Base-by-base conservation (phyloP, 2,329 filamentous ascomycete species). In the Tolypocladium inflatum region DNA sequence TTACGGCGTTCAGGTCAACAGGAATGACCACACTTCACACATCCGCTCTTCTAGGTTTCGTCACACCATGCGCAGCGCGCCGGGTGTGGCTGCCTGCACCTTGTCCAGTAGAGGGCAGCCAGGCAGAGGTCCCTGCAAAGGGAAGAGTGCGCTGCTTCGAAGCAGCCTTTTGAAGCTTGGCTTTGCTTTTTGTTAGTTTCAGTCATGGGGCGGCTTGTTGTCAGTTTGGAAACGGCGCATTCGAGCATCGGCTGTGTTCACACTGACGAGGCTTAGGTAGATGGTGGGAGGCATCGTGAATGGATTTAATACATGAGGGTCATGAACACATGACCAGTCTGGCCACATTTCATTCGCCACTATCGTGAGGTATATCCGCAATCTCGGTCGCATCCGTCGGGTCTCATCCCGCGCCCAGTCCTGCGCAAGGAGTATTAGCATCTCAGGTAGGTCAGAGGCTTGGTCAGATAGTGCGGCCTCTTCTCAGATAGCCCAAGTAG, bases 1-100 rank as follows among this genome's bases (percentile, higher is more conserved):
- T 65, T 60, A 63, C 58, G 73, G 73, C 69, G 73, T 75, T 71
- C 59, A 59, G 64, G 65, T 62, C 63, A 55, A 64, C 63, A 60
- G 60, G 55, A 48, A 58, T 53, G 17, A 39, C 54, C 30, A 51
- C 54, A 33, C 38, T 48, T 33, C 26, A 33, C 42, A 23, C 33
- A 48, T 17, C 15, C 42, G 30, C 43, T 23, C 21, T 35, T 51
- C 5, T 23, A 26, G 17, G 35, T 26, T 39, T 26, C 43, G 17
- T 41, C 43, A 35, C 30, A 33, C 30, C 13, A 21, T 51, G 48
- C 30, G 48, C 48, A 21, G 48, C 48, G 48, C 48, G 48, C 48
- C 9, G 19, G 48, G 19, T 13, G 48, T 51, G 48, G 19, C 48
- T 35, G 30, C 48, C n/a, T n/a, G 21, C 17, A 35, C 4, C 23